Conservation (phyloP, 2,329 filamentous ascomycete species). For the Pseudopithomyces chartarum region DNA sequence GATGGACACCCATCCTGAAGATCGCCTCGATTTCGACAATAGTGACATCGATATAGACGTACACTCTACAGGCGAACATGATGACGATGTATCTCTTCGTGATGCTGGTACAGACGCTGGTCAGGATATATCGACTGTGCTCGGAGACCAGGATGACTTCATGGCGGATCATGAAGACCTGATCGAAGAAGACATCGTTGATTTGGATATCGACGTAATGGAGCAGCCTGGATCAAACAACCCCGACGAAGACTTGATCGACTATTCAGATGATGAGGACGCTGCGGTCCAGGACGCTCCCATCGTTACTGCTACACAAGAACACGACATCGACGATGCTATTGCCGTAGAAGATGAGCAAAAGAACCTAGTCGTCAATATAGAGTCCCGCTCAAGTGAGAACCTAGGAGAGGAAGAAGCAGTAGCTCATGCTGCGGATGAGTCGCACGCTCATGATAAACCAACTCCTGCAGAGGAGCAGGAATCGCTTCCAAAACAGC, state of each 20-base stretch:
- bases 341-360: constrained; percentile 7
- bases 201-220: constrained; percentile 11
- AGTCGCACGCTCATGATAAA: not conserved
- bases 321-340: constrained; percentile 6
- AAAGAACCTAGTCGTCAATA: not conserved
- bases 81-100: constrained; percentile 59
- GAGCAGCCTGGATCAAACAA: constrained; percentile 9
- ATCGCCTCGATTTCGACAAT: constrained; percentile 53
- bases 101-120: constrained; percentile 49
- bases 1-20: constrained; percentile 61
- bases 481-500: not conserved
- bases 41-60: constrained; percentile 58
- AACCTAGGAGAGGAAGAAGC: not conserved
- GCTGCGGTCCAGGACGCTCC: constrained; percentile 2
- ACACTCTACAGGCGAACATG: constrained; percentile 17
- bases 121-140: constrained; percentile 18
- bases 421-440: not conserved
- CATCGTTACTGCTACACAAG: not conserved
- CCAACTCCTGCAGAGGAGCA: not conserved
- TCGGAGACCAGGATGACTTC: constrained; percentile 39
- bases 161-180: constrained; percentile 44
- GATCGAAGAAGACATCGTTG: constrained; percentile 32
- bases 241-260: constrained; percentile 38
- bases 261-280: constrained; percentile 43
- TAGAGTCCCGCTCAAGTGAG: not conserved